A percentile compares a stretch with the other conserved stretches of the same genome.
These are phyloP conservation scores for Phytophthora palmivora DNA, from an alignment of 352 stramenopile genomes.

Conservation along the genomic window DNA sequence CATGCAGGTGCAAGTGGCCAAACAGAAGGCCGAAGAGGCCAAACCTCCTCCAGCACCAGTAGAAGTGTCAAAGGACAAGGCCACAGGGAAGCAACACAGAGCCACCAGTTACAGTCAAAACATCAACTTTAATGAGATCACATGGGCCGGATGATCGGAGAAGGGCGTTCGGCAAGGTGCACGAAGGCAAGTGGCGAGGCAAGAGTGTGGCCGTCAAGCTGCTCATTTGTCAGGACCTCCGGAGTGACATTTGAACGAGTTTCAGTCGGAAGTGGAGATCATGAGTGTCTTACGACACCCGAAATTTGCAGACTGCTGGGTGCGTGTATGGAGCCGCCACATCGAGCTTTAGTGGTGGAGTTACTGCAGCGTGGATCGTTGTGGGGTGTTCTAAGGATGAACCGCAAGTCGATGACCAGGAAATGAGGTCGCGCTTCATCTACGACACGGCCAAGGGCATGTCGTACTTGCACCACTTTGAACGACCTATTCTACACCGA, in stretches of 20 bases:
- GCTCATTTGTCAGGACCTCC: slow-evolving; percentile 72
- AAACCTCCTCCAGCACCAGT: slow-evolving; percentile 29
- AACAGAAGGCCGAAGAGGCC: slow-evolving; percentile 17
- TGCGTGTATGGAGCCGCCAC: slow-evolving; percentile 92
- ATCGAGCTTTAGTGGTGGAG: slow-evolving; percentile 95
- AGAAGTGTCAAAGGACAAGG: slow-evolving; percentile 29
- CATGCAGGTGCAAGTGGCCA: neutral
- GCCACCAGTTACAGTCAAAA: slow-evolving; percentile 50
- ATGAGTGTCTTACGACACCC: slow-evolving; percentile 92
- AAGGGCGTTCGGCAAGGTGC: slow-evolving; percentile 75
- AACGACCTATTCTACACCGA: slow-evolving; percentile 84
- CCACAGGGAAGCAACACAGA: slow-evolving; percentile 20
- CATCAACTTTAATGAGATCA: slow-evolving; percentile 72
- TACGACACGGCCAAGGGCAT: slow-evolving; percentile 86
- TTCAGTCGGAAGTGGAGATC: slow-evolving; percentile 77
- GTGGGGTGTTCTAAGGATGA: slow-evolving; percentile 90
- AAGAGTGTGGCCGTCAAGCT: slow-evolving; percentile 74
- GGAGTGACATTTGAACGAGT: slow-evolving; percentile 70
- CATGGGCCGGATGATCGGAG: slow-evolving; percentile 66
- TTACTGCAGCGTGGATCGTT: slow-evolving; percentile 91
- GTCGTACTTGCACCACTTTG: slow-evolving; percentile 85
- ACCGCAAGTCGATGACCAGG: slow-evolving; percentile 62
- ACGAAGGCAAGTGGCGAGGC: slow-evolving; percentile 72
- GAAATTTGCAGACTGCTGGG: slow-evolving; percentile 97
- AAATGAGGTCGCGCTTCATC: slow-evolving; percentile 68